Evolutionary conservation across 208 protist species (phyloP).

Genomic region (Leishmania aethiopica): DNA sequence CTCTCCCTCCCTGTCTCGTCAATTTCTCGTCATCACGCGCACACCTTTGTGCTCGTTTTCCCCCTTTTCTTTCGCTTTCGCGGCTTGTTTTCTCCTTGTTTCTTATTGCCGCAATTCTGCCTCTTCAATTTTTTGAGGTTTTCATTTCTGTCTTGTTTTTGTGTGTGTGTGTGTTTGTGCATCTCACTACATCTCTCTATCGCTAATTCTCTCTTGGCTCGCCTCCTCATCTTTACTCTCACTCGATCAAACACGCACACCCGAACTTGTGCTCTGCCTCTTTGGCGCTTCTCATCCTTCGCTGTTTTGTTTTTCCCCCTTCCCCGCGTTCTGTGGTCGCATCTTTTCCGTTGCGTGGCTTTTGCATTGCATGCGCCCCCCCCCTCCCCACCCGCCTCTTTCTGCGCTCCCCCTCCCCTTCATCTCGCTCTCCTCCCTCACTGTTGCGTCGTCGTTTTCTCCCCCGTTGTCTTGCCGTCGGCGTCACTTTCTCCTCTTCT

Average conservation of each 20-base stretch:
- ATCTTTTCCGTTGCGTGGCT: background rate
- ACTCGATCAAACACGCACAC: background rate
- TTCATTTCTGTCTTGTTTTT: background rate
- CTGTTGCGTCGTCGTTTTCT: background rate
- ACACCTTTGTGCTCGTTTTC: background rate
- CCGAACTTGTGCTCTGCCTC: background rate
- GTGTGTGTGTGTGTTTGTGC: background rate
- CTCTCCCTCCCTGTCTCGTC: background rate
- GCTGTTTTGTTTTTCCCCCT: background rate
- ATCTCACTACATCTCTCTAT: slow-evolving; percentile 6
- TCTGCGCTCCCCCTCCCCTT: background rate
- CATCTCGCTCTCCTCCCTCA: background rate
- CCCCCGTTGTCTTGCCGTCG: background rate
- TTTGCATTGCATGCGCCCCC: background rate
- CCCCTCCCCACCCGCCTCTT: background rate
- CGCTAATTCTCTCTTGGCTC: background rate
- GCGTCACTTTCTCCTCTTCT: background rate
- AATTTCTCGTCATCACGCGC: background rate
- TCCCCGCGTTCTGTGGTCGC: background rate
- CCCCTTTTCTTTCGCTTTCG: background rate
- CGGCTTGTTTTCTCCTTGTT: background rate
- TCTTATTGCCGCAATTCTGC: background rate
- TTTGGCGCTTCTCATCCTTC: background rate
- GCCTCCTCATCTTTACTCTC: background rate
- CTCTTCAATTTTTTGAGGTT: background rate